phyloP scores from a whole-genome alignment of 2,329 filamentous ascomycete genomes.

The Paradendryphiella salina region DNA sequence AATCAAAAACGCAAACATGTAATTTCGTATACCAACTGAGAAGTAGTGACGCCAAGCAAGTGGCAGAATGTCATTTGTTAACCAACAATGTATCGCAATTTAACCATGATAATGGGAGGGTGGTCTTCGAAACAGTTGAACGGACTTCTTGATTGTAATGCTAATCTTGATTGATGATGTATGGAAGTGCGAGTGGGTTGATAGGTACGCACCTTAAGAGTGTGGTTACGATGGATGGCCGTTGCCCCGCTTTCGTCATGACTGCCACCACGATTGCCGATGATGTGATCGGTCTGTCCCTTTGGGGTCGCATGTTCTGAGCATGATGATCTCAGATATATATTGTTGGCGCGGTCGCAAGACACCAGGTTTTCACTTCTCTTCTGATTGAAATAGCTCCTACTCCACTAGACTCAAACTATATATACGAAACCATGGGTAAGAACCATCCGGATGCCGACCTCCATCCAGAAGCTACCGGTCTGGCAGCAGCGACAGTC shows the following conservation, averaged over 20 bases:
- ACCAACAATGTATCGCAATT: no score
- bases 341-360: background rate
- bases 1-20: background rate
- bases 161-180: no score
- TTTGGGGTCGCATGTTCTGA: background rate
- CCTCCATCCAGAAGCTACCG: slow-evolving; percentile 43
- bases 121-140: no score
- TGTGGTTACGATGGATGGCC: slow-evolving; percentile 8
- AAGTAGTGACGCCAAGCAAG: no score
- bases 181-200: no score
- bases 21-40: no score
- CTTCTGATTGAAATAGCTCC: background rate
- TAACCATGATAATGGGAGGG: no score
- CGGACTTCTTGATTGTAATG: no score
- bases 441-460: slow-evolving; percentile 44
- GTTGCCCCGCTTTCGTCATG: slow-evolving; percentile 27
- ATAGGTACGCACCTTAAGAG: background rate
- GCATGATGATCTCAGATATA: background rate
- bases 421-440: slow-evolving; percentile 25
- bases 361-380: background rate
- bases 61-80: no score
- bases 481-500: slow-evolving; percentile 36
- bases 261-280: slow-evolving; percentile 5
- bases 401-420: background rate
- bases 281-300: slow-evolving; percentile 13